Conservation (phyloP, 768 basidiomycete species). For the Xerocomellus intermedius region DNA sequence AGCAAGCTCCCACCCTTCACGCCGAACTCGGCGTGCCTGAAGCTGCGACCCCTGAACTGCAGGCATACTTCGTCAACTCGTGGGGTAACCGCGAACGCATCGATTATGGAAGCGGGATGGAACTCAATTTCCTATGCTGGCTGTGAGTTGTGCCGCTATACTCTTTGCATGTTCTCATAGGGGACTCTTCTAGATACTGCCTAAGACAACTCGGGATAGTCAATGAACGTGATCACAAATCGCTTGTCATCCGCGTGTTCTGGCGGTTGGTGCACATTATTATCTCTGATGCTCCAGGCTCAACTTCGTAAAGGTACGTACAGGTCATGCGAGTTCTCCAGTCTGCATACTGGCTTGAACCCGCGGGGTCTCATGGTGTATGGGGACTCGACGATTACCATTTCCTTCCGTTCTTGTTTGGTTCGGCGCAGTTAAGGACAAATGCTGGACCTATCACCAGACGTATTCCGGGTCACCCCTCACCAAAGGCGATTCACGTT, state of each 20-base stretch:
- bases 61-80: constrained; percentile 76
- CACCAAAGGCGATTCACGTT: constrained; percentile 92
- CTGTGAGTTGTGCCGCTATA: constrained; percentile 52
- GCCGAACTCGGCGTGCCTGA: constrained; percentile 54
- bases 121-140: constrained; percentile 96
- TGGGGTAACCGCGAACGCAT: constrained; percentile 94
- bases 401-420: constrained; percentile 89
- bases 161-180: background rate
- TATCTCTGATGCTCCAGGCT: background rate
- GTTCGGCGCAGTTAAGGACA: constrained; percentile 65
- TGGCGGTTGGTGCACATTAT: constrained; percentile 60
- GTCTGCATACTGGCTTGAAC: constrained; percentile 95
- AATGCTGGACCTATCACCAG: background rate
- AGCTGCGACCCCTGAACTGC: constrained; percentile 65
- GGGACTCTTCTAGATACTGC: constrained; percentile 62
- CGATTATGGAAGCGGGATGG: constrained; percentile 99
- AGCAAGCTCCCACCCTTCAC: constrained; percentile 63
- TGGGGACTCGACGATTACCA: constrained; percentile 98
- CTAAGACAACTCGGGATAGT: constrained; percentile 70
- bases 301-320: constrained; percentile 53
- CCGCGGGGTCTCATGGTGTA: constrained; percentile 98
- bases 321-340: constrained; percentile 83
- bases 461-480: constrained; percentile 61
- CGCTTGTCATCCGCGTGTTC: constrained; percentile 81
- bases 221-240: constrained; percentile 60